These are phyloP conservation scores for Echites panduratus DNA, from an alignment of 257 asterid genomes.

Conservation along the genomic window DNA sequence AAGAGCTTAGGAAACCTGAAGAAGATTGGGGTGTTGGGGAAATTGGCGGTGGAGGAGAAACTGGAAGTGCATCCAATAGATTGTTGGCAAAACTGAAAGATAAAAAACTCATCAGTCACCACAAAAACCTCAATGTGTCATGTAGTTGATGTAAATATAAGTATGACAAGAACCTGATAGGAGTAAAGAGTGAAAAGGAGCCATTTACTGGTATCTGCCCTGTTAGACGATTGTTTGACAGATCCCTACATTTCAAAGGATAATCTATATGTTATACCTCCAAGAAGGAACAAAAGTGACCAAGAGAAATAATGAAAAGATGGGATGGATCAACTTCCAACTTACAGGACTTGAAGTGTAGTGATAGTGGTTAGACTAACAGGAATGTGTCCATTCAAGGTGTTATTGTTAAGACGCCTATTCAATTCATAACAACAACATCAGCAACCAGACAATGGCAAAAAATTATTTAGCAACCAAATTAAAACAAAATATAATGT, in stretches of 20 bases:
- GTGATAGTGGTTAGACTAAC: constrained; percentile 39
- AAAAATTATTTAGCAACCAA: neutral
- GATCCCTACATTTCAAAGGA: constrained; percentile 64
- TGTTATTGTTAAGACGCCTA: constrained; percentile 98
- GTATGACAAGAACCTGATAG: constrained; percentile 59
- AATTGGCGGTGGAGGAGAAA: constrained; percentile 70
- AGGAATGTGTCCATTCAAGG: constrained; percentile 73
- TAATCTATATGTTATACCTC: constrained; percentile 12
- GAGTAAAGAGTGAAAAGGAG: constrained; percentile 87
- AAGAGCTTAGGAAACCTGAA: constrained; percentile 30
- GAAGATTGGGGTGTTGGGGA: constrained; percentile 48
- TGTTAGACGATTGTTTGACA: constrained; percentile 58
- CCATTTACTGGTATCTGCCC: constrained; percentile 80
- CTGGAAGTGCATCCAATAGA: constrained; percentile 40
- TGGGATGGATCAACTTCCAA: constrained; percentile 15
- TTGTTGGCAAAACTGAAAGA: constrained; percentile 64
- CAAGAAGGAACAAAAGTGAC: neutral
- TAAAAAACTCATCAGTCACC: constrained; percentile 21
- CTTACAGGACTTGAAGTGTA: constrained; percentile 99
- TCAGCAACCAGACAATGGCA: constrained; percentile 13
- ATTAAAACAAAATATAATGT: neutral
- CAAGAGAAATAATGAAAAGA: constrained; percentile 5
- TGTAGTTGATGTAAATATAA: neutral
- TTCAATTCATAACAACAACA: constrained; percentile 19
- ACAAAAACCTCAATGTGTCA: constrained; percentile 16